Evolutionary conservation across 352 stramenopile genomes (phyloP).

Genomic region (Globisporangium orthogonon): DNA sequence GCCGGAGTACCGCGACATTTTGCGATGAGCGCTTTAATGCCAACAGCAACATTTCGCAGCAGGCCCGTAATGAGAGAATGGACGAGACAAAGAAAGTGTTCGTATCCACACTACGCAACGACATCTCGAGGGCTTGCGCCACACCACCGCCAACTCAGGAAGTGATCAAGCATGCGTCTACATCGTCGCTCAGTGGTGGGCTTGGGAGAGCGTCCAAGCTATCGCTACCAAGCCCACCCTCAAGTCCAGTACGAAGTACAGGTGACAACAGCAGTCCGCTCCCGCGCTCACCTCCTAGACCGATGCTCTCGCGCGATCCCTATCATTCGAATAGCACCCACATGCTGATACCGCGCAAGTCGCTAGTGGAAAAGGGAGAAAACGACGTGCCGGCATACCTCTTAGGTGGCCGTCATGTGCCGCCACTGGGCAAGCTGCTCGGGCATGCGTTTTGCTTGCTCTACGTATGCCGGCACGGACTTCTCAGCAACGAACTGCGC

Average conservation of each 20-base stretch:
- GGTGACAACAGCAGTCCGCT: background rate
- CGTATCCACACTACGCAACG: slow-evolving; percentile 20
- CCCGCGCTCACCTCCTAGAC: background rate
- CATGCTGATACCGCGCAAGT: background rate
- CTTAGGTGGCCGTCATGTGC: slow-evolving; percentile 42
- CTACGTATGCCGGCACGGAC: slow-evolving; percentile 86
- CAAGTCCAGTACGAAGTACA: no score
- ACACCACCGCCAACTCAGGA: background rate
- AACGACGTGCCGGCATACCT: slow-evolving; percentile 48
- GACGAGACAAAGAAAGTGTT: slow-evolving; percentile 60
- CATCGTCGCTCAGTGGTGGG: no score
- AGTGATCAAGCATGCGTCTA: background rate
- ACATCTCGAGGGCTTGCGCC: background rate
- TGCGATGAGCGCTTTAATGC: slow-evolving; percentile 1
- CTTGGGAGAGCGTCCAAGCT: no score
- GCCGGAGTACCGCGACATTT: background rate
- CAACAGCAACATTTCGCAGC: background rate
- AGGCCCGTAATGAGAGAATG: slow-evolving; percentile 25
- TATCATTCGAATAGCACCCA: slow-evolving; percentile 3
- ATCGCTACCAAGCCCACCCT: no score
- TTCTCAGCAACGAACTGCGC: slow-evolving; percentile 83
- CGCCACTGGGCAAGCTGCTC: slow-evolving; percentile 60
- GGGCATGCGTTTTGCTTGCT: slow-evolving; percentile 78
- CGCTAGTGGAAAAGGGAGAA: background rate
- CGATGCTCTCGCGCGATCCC: background rate